phyloP scores from a whole-genome alignment of 139 green algal genomes.

The Tetradesmus obliquus region DNA sequence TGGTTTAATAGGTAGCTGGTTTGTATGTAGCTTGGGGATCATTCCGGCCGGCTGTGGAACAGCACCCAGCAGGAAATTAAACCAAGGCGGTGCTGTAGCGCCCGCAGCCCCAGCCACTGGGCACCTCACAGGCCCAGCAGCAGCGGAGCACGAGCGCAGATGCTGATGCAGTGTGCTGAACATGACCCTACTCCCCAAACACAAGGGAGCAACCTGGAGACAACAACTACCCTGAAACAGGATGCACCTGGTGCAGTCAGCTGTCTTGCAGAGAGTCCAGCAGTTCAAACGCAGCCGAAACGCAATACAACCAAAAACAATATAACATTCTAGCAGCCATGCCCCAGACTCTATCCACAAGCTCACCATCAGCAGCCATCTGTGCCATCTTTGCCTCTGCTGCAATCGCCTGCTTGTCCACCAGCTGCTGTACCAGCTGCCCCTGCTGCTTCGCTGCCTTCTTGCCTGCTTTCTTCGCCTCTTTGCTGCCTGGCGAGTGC shows the following conservation, averaged over 20 bases:
- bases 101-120: neutral
- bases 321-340: neutral
- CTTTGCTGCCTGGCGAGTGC: neutral
- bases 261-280: neutral
- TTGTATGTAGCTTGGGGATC: neutral
- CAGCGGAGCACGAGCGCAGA: neutral
- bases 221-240: too few relatives aligned
- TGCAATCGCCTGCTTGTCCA: neutral
- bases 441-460: slow-evolving; percentile 48
- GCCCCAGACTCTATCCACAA: neutral
- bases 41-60: neutral
- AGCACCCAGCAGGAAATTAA: neutral
- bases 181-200: too few relatives aligned
- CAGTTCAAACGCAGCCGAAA: neutral
- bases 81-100: neutral
- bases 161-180: too few relatives aligned
- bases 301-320: neutral
- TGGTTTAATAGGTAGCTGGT: too few relatives aligned
- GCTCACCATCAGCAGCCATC: slow-evolving; percentile 23
- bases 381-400: slow-evolving; percentile 20
- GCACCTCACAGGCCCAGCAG: neutral
- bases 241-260: too few relatives aligned
- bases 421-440: neutral
- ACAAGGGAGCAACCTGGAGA: too few relatives aligned
- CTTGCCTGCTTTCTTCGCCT: slow-evolving; percentile 50